A percentile compares a stretch with the other conserved stretches of the same genome.
These are phyloP conservation scores for Arabis alpina DNA, from an alignment of 345 rosid species.

Conservation along the genomic window DNA sequence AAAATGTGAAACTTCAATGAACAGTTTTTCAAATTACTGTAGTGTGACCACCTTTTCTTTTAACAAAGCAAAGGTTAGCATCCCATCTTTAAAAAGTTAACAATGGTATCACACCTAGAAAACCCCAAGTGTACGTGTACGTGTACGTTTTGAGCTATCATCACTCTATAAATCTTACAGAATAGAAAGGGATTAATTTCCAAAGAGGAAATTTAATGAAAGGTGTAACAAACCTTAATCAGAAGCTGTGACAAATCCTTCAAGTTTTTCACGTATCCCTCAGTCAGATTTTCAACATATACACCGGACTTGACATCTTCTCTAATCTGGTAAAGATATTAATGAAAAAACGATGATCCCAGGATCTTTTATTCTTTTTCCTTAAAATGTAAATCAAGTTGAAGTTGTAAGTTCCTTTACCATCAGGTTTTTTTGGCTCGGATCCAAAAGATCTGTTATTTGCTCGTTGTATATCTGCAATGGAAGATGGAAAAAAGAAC, in stretches of 20 bases:
- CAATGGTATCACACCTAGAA: conserved; percentile 3
- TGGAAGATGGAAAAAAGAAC: conserved; percentile 33
- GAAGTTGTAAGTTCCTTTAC: conserved; percentile 47
- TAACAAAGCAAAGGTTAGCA: not conserved
- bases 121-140: conserved; percentile 4
- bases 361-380: conserved; percentile 3
- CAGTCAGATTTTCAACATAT: conserved; percentile 87
- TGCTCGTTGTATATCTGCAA: conserved; percentile 98
- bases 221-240: conserved; percentile 61
- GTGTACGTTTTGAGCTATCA: conserved; percentile 21
- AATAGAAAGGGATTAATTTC: conserved; percentile 14
- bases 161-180: conserved; percentile 14
- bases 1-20: not conserved
- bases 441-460: conserved; percentile 94
- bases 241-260: conserved; percentile 83
- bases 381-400: conserved; percentile 5
- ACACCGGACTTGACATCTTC: conserved; percentile 97
- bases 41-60: not conserved
- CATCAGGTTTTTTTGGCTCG: conserved; percentile 85
- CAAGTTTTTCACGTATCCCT: conserved; percentile 76
- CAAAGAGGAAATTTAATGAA: conserved; percentile 12
- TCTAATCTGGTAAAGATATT: conserved; percentile 65
- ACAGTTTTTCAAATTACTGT: conserved; percentile 1
- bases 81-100: conserved; percentile 6
- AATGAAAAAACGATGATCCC: conserved; percentile 23